Base-by-base conservation (phyloP, 2,329 filamentous ascomycete species). In the Trichoderma sp. region DNA sequence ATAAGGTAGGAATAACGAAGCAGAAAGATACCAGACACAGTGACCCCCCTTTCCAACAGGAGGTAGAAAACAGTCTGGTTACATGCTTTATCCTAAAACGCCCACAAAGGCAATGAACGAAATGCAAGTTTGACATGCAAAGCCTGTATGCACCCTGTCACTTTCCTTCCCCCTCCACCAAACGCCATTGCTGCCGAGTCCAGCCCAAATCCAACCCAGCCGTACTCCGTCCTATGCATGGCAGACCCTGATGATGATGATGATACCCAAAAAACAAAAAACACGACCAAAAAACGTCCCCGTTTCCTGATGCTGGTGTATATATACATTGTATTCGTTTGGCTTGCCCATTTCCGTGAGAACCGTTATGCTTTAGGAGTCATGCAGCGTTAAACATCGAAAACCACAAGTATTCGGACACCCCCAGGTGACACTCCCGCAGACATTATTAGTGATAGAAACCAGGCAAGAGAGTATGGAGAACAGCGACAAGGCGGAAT, bases 101-200 rank as follows among this genome's bases (percentile, higher is more conserved):
- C 15, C 41, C 41, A n/a, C 17, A 63, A 63, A 21, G 21, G 21
- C 21, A 24, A 24, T 24, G 21, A 28, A 17, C 17, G 45, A 34
- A 28, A 3, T 7, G 26, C 28, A 28, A 28, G 28, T 28, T 6
- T 7, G 30, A 9, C 28, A 34, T 34, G 30, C 30, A 34, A 30
- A 34, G 1, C 30, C 9, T 34, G 28, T 6, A 28, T 28, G n/a
- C 21, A 41, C 19, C 34, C 26, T n/a, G 14, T 57, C 30, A n/a
- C 63, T 50, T 45, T 24, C 55, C 10, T 28, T 7, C 15, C 19
- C 19, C 44, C 12, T 24, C 24, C 51, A 24, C 21, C 21, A 24
- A 62, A 66, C 64, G 64, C 64, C 64, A 57, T 55, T 56, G 21
- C 62, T 43, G 17, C 45, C 60, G 51, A 39, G 34, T 10, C 41